Evolutionary conservation across 2,329 filamentous ascomycete genomes (phyloP).

Genomic region (Arthrobotrys pseudoclavata): DNA sequence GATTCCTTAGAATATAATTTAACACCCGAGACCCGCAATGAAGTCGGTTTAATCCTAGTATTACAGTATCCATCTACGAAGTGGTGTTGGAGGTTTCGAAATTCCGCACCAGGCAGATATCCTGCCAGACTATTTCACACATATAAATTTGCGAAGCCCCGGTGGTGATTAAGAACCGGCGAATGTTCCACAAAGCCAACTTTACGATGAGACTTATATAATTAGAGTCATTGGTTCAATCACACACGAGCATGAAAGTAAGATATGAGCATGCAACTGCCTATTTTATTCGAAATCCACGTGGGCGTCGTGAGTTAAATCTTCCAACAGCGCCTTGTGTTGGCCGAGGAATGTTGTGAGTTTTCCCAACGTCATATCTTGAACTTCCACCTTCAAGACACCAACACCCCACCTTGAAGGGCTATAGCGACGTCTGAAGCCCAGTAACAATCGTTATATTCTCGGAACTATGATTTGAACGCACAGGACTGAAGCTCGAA

Average conservation of each 20-base stretch:
- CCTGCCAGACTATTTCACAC: no score
- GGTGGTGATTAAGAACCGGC: no score
- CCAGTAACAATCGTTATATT: not conserved
- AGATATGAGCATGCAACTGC: not conserved
- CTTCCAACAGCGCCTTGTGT: conserved; percentile 21
- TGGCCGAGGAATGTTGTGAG: conserved; percentile 29
- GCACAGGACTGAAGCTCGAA: not conserved
- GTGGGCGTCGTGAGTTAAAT: conserved; percentile 6
- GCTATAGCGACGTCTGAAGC: not conserved
- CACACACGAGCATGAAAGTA: not conserved
- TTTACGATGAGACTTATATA: no score
- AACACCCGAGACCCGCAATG: no score
- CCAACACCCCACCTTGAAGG: not conserved
- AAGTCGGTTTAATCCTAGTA: no score
- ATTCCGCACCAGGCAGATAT: no score
- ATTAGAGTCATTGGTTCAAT: not conserved
- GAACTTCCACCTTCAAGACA: not conserved
- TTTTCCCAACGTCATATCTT: conserved; percentile 38
- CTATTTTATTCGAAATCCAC: conserved; percentile 4
- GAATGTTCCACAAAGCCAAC: not conserved
- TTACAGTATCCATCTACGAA: no score
- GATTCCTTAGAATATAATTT: no score
- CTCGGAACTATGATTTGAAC: conserved; percentile 4
- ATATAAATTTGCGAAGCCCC: no score
- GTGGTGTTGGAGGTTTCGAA: no score